A percentile compares a stretch with the other conserved stretches of the same genome.
Evolutionary conservation across 768 basidiomycete genomes (phyloP).

Genomic region (Termitomyces sp.): DNA sequence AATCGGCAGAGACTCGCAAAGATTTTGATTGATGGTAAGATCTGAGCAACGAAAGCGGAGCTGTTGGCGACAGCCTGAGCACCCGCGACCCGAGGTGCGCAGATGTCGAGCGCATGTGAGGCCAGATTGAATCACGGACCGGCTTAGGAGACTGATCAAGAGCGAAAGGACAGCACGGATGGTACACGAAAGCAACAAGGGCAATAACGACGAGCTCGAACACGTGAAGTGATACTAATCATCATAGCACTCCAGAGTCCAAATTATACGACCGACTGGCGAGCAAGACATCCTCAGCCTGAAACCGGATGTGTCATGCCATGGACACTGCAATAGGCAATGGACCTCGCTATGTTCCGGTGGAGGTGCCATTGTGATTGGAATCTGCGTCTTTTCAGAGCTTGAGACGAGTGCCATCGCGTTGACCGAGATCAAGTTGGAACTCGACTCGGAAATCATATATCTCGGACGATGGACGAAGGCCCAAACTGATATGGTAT

Average conservation of each 20-base stretch:
- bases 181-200: not conserved
- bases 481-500: not conserved
- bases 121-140: not conserved
- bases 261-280: not conserved
- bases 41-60: not conserved
- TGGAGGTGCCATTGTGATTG: not conserved
- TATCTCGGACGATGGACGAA: not conserved
- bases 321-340: not conserved
- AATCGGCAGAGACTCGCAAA: not conserved
- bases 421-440: not conserved
- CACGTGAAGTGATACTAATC: not conserved
- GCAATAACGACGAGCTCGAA: not conserved
- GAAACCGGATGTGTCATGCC: not conserved
- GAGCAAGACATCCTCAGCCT: not conserved
- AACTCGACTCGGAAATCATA: not conserved
- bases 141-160: not conserved
- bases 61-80: not conserved
- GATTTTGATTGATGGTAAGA: not conserved
- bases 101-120: not conserved
- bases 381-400: not conserved
- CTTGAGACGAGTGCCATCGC: not conserved
- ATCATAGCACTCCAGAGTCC: not conserved
- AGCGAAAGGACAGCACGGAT: not conserved
- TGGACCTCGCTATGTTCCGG: not conserved
- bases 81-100: not conserved